Evolutionary conservation across 148 eudicot species (phyloP), one percentile per base, ranked within the genome.

Genomic region (Persicaria tinctoria): DNA sequence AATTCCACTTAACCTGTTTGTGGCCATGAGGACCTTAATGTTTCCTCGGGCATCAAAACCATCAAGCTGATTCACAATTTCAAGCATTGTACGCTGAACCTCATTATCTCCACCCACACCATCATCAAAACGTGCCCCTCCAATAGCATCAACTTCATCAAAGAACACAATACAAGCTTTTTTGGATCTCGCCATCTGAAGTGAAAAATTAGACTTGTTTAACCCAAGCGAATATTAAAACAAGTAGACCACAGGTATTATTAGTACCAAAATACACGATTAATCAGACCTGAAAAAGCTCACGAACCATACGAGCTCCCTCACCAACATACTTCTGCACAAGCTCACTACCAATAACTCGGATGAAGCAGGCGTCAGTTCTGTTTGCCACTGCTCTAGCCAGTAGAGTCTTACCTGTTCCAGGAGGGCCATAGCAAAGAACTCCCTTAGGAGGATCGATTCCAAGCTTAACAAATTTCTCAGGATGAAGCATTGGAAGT

Each of bases 361-460:
- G 96, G 73, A 92, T 96, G 79, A 92, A 96, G 80, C 99, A 96
- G 6, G 99, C 99, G 87, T 96, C 99, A 53, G 99, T 96, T 74
- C 97, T 82, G 68, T 96, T 96, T 74, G 99, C 99, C 46, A 96
- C 99, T 60, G 97, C 99, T 85, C 93, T 87, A 46, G 99, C 97
- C 68, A 96, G 76, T 49, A 96, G 91, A 48, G 99, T 92, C 84
- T 96, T 96, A 4, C 99, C 99, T 12, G 97, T 96, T 46, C 99
- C 99, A 71, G 99, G 99, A 60, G 99, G 97, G 76, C 99, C 99
- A 85, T 96, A 96, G 85, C 99, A 92, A 46, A 96, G 83, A 55
- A 96, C 99, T 75, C 99, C 99, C 82, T 96, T 96, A 12, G 99
- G 99, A 82, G 99, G 99, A 76, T 96, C 99, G 73, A 96, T 96